Base-by-base conservation (phyloP, 164 flowering plant genomes). In the Annona cherimola region DNA sequence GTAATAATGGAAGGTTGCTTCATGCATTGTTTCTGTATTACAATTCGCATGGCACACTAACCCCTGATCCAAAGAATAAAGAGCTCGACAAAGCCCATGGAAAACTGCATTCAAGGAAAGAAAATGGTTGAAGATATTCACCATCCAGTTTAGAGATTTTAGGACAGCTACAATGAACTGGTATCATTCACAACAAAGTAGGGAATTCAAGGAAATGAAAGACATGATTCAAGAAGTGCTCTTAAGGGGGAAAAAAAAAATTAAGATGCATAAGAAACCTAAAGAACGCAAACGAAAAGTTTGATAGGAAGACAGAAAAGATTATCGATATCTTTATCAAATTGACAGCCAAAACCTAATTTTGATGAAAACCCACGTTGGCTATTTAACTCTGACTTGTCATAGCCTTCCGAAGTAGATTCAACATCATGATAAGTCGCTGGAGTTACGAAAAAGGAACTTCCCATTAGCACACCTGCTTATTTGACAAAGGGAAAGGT, bases 31-130 rank as follows among this genome's bases (percentile, higher is more conserved):
- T 72, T 89, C 90, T 66, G 83, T 60, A 73, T 90, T 87, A 79
- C 86, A 90, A 61, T 76, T 76, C 66, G 98, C 86, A 77, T 81
- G 80, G 85, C 96, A 93, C 45, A 93, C 79, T 81, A 91, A 76
- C 16, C 93, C 95, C 76, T 91, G 90, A 76, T 90, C 96, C 73
- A 90, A 73, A 77, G 88, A 86, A 75, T 85, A 77, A 35, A 91
- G 81, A 41, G 79, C 81, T 80, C 72, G 68, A 74, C 92, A 85
- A 73, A 93, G 83, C 69, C 89, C 96, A 74, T 75, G 86, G 73
- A 88, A 91, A 76, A 87, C 96, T 91, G 88, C 64, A 59, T 55
- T 42, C 26, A 42, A 39, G 42, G 4, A 41, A 9, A 74, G n/a
- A 35, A 67, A 44, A 55, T 54, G 11, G 2, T n/a, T 2, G 50